Evolutionary conservation across 768 basidiomycete genomes (phyloP), one percentile per base, ranked within the genome.

Genomic region (Tremella fuciformis): DNA sequence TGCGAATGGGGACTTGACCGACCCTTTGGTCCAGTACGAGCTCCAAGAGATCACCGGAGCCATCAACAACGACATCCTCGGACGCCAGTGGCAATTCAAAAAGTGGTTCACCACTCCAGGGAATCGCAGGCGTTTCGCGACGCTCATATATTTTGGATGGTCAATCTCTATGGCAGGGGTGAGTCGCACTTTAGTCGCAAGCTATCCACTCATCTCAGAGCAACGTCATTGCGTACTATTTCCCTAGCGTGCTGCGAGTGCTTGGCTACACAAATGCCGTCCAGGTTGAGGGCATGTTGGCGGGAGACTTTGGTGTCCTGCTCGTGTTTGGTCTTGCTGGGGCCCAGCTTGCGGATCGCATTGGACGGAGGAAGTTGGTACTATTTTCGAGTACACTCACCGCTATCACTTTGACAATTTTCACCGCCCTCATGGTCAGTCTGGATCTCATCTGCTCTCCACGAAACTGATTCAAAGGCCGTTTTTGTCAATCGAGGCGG

Each of bases 21-120:
- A 86, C 66, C 82, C 84, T 13, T 53, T 74, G 47, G 64, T 68
- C 16, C 21, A 21, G 3, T 60, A 57, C 57, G 72, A 74, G 53
- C 54, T 58, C n/a, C 25, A 54, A 58, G 89, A 88, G 73, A 88
- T 88, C 63, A 80, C 83, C 50, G 84, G 85, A 60, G 86, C 86
- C 13, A 78, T 88, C 26, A 79, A 82, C 46, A 71, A 22, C 24
- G 60, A 62, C 13, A 24, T 11, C 3, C 18, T 40, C 7, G 53
- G 38, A n/a, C n/a, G 16, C 8, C 88, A 81, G 66, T 69, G 74
- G 50, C 80, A 82, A 3, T 79, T 87, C 3, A 83, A n/a, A n/a
- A n/a, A n/a, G n/a, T n/a, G n/a, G n/a, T n/a, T 85, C 71, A 80
- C 79, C 8, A 88, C 85, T 0, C 80, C 81, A 2, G 88, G 87